Evolutionary conservation across 768 basidiomycete species (phyloP).

Genomic region (Termitomyces eurrhizus): DNA sequence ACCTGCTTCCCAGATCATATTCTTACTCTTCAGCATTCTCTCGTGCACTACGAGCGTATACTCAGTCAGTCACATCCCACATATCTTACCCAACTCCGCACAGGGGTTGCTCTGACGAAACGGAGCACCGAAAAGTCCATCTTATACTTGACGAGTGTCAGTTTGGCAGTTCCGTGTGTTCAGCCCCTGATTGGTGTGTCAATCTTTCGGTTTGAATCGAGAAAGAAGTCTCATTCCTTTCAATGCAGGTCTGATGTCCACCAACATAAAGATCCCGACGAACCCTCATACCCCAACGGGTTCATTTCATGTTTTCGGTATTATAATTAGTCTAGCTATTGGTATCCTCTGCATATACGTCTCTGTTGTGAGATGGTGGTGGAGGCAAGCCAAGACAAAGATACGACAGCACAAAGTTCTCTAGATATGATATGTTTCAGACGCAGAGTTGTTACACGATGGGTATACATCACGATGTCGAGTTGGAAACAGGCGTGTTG

Average conservation of each 20-base stretch:
- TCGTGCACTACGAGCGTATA: constrained; percentile 85
- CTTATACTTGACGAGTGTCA: constrained; percentile 62
- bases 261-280: constrained; percentile 63
- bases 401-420: constrained; percentile 19
- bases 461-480: background rate
- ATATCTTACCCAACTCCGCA: constrained; percentile 74
- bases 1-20: constrained; percentile 68
- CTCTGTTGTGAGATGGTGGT: constrained; percentile 58
- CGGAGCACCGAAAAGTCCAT: constrained; percentile 62
- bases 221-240: background rate
- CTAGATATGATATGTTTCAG: background rate
- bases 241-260: constrained; percentile 55
- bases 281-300: constrained; percentile 36
- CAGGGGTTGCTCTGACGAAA: constrained; percentile 56
- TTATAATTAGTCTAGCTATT: constrained; percentile 44
- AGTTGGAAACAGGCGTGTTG: background rate
- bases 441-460: background rate
- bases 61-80: constrained; percentile 85
- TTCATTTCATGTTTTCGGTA: constrained; percentile 50
- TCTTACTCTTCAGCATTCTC: constrained; percentile 76
- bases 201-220: background rate
- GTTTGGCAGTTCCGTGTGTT: constrained; percentile 62
- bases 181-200: constrained; percentile 55
- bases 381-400: constrained; percentile 45
- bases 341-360: constrained; percentile 43